Evolutionary conservation across 2,329 filamentous ascomycete species (phyloP).

Genomic region (Pseudogymnoascus sp.): DNA sequence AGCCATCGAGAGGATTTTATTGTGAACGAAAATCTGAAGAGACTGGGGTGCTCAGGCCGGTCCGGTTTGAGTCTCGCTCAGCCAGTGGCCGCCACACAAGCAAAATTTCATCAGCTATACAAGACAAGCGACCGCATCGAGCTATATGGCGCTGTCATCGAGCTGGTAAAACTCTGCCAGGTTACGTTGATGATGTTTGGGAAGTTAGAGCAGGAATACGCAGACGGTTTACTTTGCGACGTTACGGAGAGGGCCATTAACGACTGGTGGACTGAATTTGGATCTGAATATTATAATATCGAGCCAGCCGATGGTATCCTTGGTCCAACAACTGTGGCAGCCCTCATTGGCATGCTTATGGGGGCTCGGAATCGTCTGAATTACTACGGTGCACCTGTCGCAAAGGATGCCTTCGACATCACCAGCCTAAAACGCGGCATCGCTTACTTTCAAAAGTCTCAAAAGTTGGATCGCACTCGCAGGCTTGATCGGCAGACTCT

Average conservation of each 20-base stretch:
- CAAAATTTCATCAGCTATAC: conserved; percentile 89
- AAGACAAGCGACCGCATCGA: conserved; percentile 76
- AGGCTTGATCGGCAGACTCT: conserved; percentile 78
- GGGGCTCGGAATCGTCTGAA: conserved; percentile 85
- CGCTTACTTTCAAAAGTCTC: conserved; percentile 78
- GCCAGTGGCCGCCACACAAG: conserved; percentile 72
- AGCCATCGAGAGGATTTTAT: conserved; percentile 78
- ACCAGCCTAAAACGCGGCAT: conserved; percentile 76
- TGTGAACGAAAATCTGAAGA: conserved; percentile 89
- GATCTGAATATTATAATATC: conserved; percentile 82
- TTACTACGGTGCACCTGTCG: conserved; percentile 72
- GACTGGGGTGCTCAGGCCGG: conserved; percentile 83
- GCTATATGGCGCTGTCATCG: conserved; percentile 69
- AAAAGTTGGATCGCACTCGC: conserved; percentile 70
- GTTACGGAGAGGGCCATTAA: conserved; percentile 81
- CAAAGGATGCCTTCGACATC: conserved; percentile 88
- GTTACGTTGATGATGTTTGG: conserved; percentile 81
- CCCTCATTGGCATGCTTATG: conserved; percentile 77
- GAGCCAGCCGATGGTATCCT: conserved; percentile 90
- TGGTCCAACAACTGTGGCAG: conserved; percentile 84
- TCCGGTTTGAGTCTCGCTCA: conserved; percentile 73
- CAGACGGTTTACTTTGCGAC: conserved; percentile 88
- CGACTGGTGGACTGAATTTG: conserved; percentile 95
- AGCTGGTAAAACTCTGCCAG: conserved; percentile 87
- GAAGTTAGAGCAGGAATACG: conserved; percentile 78